Evolutionary conservation across 2,329 filamentous ascomycete genomes (phyloP).

Genomic region (Didymella segeticola): DNA sequence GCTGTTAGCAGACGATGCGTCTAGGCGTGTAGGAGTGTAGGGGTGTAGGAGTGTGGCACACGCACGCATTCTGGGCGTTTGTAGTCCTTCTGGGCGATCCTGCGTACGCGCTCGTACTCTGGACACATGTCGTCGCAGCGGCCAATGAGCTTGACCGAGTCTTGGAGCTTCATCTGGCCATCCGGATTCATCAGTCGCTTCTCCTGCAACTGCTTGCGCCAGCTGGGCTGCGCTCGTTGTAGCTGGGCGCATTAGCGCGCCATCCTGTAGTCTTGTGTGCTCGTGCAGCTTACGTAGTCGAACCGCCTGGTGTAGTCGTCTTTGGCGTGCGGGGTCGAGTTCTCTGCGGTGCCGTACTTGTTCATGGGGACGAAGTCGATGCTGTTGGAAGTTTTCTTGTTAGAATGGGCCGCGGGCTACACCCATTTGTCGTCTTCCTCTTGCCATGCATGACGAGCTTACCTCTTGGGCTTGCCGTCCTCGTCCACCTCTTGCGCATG

Average conservation of each 20-base stretch:
- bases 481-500: slow-evolving; percentile 8
- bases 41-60: too few relatives aligned
- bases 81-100: slow-evolving; percentile 68
- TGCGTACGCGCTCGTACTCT: slow-evolving; percentile 67
- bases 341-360: slow-evolving; percentile 13
- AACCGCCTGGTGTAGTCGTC: slow-evolving; percentile 35
- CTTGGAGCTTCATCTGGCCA: slow-evolving; percentile 62
- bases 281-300: slow-evolving; percentile 28
- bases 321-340: slow-evolving; percentile 33
- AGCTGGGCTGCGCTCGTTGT: slow-evolving; percentile 23
- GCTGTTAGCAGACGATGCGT: slow-evolving; percentile 9
- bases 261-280: neutral
- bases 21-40: too few relatives aligned
- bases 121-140: slow-evolving; percentile 70
- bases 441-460: too few relatives aligned
- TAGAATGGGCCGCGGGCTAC: slow-evolving; percentile 34
- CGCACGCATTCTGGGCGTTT: slow-evolving; percentile 66
- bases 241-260: slow-evolving; percentile 28
- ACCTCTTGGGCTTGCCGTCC: slow-evolving; percentile 8
- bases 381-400: slow-evolving; percentile 22
- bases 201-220: slow-evolving; percentile 49
- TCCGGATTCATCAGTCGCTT: slow-evolving; percentile 57
- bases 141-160: slow-evolving; percentile 68
- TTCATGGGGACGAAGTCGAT: slow-evolving; percentile 6
- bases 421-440: too few relatives aligned